These are phyloP conservation scores for Intubia oerlemansii DNA, from an alignment of 2,329 filamentous ascomycete genomes.

Conservation along the genomic window DNA sequence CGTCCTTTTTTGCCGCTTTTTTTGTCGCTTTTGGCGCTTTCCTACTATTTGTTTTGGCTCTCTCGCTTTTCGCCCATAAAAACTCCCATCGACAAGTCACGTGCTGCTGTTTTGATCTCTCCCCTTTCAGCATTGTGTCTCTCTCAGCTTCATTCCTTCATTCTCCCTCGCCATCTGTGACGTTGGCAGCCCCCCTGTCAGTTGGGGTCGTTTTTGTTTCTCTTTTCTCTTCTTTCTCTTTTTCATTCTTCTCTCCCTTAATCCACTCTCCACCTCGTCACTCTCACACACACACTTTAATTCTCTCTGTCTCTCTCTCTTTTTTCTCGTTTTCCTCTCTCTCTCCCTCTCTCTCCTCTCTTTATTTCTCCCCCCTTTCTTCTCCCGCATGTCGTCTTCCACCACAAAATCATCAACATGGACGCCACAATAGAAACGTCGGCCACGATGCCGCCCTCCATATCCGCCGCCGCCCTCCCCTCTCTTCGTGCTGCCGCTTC, in stretches of 20 bases:
- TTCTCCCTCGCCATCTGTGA: too few relatives aligned
- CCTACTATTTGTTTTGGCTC: constrained; percentile 1
- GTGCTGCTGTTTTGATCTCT: too few relatives aligned
- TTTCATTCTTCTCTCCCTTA: constrained; percentile 1
- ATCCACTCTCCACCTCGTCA: not conserved
- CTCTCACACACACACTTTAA: too few relatives aligned
- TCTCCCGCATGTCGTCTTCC: too few relatives aligned
- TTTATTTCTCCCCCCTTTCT: not conserved
- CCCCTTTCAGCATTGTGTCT: too few relatives aligned
- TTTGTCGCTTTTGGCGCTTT: constrained; percentile 2
- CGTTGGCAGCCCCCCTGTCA: too few relatives aligned
- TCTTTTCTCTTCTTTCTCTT: not conserved
- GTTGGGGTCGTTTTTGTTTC: not conserved
- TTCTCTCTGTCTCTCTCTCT: not conserved
- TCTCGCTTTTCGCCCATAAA: too few relatives aligned
- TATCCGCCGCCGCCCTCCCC: too few relatives aligned
- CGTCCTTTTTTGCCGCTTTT: not conserved
- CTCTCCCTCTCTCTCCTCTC: not conserved
- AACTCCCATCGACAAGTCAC: too few relatives aligned
- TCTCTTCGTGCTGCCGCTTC: too few relatives aligned
- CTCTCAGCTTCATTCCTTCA: too few relatives aligned
- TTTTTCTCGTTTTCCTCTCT: not conserved
- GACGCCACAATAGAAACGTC: constrained; percentile 4
- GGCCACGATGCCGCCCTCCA: constrained; percentile 3
- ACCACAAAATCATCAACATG: too few relatives aligned